Evolutionary conservation across 345 rosid species (phyloP), one percentile per base, ranked within the genome.

Genomic region (Hibiscus tridactylites): DNA sequence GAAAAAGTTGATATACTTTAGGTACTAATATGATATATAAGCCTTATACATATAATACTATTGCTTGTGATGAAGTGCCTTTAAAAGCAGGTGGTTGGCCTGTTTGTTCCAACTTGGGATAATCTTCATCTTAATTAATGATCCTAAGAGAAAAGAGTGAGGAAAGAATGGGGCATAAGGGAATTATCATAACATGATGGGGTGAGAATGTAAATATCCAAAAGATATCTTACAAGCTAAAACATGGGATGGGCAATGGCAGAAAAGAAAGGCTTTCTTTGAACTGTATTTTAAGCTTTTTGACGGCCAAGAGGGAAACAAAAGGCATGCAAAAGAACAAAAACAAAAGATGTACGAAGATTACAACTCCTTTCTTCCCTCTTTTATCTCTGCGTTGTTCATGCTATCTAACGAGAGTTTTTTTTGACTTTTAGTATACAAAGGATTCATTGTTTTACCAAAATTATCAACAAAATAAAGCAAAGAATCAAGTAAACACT

Each of bases 291-390:
- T 31, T 9, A 71, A 28, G 15, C 49, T 64, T 50, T 50, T 33
- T 58, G 71, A 73, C 58, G 78, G 79, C 76, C 50, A 74, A 46
- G 47, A 78, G 31, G 24, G 28, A 19, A 42, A 42, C 11, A 8
- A 46, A 78, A 73, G 3, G 71, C 49, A 33, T 28, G 76, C 63
- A 54, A 74, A 65, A 52, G 56, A 52, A 5, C 17, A 17, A 6
- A 17, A 0, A 3, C 7, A 17, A 16, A 16, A 52, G 56, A 70
- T 73, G 80, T 81, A 80, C 74, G 65, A 47, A 75, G 63, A 74
- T 37, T 69, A 75, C 79, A 64, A 69, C 73, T 52, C 54, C 56
- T 81, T 81, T 78, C 77, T 70, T 83, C 78, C 78, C 74, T 61
- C 80, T 42, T 68, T 74, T 72, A 37, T 58, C 46, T 12, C 3